Percentiles rank a stretch among this genome's conserved stretches.
phyloP scores from a whole-genome alignment of 192 early-diverging fungal genomes.

The Mortierella antarctica region DNA sequence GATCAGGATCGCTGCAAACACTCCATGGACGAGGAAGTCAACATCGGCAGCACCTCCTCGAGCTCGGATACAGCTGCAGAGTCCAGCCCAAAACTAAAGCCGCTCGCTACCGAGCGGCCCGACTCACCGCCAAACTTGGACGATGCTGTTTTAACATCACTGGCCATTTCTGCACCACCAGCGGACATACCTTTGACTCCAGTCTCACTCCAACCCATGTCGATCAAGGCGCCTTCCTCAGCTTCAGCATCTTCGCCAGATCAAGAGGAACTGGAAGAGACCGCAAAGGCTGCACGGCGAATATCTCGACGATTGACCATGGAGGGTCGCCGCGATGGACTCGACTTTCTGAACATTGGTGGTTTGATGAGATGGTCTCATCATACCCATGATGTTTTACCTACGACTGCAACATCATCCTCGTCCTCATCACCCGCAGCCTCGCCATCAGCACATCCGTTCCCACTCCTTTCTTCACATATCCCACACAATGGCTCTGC shows the following conservation, averaged over 20 bases:
- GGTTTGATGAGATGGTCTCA: slow-evolving; percentile 17
- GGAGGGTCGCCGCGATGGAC: slow-evolving; percentile 31
- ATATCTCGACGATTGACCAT: slow-evolving; percentile 36
- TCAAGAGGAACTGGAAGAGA: slow-evolving; percentile 10
- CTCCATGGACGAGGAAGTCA: slow-evolving; percentile 8
- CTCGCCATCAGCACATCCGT: not conserved
- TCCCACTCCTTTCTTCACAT: not conserved
- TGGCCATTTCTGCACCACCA: slow-evolving; percentile 12
- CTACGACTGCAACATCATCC: not conserved
- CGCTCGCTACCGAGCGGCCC: not conserved
- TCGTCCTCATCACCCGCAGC: not conserved
- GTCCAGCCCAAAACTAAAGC: not conserved
- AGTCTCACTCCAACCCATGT: not conserved
- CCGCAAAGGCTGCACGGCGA: slow-evolving; percentile 22
- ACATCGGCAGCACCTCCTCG: slow-evolving; percentile 11
- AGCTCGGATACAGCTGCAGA: slow-evolving; percentile 20
- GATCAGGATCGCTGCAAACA: slow-evolving; percentile 5
- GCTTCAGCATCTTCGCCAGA: not conserved
- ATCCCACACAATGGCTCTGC: not conserved
- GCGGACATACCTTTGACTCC: not conserved
- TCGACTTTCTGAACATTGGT: slow-evolving; percentile 27
- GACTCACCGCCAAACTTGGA: not conserved
- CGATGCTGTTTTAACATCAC: not conserved
- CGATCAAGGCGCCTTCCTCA: not conserved
- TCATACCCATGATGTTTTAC: not conserved